phyloP scores from a whole-genome alignment of 2,329 filamentous ascomycete genomes.

The Emydomyces testavorans region DNA sequence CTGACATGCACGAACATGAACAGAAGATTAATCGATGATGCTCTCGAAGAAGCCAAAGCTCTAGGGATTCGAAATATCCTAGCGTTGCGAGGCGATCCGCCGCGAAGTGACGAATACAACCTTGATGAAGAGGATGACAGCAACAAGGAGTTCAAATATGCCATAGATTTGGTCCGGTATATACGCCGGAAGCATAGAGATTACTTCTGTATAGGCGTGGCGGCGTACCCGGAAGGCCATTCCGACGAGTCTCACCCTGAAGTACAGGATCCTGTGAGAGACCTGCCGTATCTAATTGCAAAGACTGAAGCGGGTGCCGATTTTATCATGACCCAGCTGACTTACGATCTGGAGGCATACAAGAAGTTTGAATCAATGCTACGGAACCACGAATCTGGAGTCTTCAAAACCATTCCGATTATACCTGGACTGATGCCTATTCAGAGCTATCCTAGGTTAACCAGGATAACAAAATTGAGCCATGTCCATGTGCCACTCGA shows the following conservation, averaged over 20 bases:
- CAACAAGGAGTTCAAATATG: conserved; percentile 75
- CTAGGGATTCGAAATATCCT: conserved; percentile 89
- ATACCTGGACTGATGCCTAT: conserved; percentile 96
- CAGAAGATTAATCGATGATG: conserved; percentile 69
- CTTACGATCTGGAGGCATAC: conserved; percentile 82
- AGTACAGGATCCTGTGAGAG: conserved; percentile 51
- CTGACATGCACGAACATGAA: conserved; percentile 98
- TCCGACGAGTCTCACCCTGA: conserved; percentile 84
- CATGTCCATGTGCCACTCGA: conserved; percentile 68
- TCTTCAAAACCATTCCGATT: conserved; percentile 77
- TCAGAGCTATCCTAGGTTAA: conserved; percentile 92
- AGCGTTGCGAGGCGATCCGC: conserved; percentile 81
- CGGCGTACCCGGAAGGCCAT: conserved; percentile 90
- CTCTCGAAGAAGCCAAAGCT: conserved; percentile 78
- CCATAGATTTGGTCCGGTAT: conserved; percentile 77
- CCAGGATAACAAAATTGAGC: conserved; percentile 84
- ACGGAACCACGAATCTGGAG: conserved; percentile 68
- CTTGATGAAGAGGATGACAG: conserved; percentile 50
- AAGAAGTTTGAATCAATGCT: conserved; percentile 65
- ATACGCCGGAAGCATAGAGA: conserved; percentile 77
- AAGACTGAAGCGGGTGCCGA: conserved; percentile 87
- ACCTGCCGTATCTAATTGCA: conserved; percentile 78
- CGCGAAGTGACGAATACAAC: conserved; percentile 76
- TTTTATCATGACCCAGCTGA: conserved; percentile 97
- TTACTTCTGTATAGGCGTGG: conserved; percentile 93